Evolutionary conservation across 345 rosid genomes (phyloP).

Genomic region (Brassica juncea): DNA sequence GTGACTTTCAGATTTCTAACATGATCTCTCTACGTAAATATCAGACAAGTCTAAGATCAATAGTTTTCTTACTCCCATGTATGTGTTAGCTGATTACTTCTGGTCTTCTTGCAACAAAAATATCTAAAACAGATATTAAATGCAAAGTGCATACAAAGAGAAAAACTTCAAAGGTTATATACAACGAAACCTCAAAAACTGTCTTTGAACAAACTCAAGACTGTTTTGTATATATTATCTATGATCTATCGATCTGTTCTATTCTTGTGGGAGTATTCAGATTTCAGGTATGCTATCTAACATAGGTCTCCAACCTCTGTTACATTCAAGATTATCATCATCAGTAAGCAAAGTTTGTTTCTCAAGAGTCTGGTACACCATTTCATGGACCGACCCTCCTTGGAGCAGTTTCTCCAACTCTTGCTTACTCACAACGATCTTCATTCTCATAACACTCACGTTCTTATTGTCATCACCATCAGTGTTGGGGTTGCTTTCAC

Average conservation of each 20-base stretch:
- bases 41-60: neutral
- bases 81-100: neutral
- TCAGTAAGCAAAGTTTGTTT: conserved; percentile 36
- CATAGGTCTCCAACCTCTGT: conserved; percentile 55
- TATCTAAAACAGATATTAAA: neutral
- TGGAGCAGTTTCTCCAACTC: conserved; percentile 68
- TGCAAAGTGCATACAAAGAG: neutral
- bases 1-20: neutral
- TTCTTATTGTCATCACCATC: conserved; percentile 18
- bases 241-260: neutral
- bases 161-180: conserved; percentile 5
- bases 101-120: conserved; percentile 9
- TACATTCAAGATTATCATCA: conserved; percentile 17
- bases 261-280: conserved; percentile 32
- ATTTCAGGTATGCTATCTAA: conserved; percentile 71
- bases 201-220: conserved; percentile 25
- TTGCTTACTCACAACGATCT: conserved; percentile 71
- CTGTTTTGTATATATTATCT: conserved; percentile 4
- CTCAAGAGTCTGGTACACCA: conserved; percentile 49
- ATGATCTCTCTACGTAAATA: too few species aligned
- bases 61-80: neutral
- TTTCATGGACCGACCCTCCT: conserved; percentile 53
- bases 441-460: conserved; percentile 56
- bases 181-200: conserved; percentile 12
- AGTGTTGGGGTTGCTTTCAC: conserved; percentile 63